Evolutionary conservation across 306 rosid species (phyloP).

Genomic region (Prunus armeniaca): DNA sequence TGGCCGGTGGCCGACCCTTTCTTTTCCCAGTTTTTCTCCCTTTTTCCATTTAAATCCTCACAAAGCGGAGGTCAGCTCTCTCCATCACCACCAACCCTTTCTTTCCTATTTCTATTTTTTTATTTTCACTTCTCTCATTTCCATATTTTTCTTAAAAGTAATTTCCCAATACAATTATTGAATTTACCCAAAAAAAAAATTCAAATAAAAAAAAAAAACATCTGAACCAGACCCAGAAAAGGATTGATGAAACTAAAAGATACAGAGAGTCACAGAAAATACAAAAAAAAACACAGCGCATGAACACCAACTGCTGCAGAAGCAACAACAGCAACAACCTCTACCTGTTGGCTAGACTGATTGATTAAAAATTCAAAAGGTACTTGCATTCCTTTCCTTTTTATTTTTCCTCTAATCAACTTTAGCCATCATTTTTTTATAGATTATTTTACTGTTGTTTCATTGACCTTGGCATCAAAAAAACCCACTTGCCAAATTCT

Average conservation of each 20-base stretch:
- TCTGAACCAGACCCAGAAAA: constrained; percentile 10
- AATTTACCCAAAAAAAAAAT: background rate
- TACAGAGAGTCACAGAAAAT: background rate
- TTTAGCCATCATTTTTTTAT: background rate
- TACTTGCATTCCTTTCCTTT: background rate
- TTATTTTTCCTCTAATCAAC: background rate
- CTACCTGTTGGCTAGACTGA: background rate
- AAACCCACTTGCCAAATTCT: background rate
- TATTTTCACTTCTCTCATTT: background rate
- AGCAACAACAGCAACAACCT: background rate
- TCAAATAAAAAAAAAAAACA: background rate
- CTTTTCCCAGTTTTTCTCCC: constrained; percentile 13
- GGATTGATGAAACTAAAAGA: background rate
- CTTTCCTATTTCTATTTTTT: background rate
- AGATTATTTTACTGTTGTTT: background rate
- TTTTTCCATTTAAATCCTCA: constrained; percentile 38
- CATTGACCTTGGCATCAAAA: background rate
- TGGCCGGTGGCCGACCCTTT: constrained; percentile 61
- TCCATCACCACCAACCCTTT: constrained; percentile 44
- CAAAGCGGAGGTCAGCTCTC: constrained; percentile 51
- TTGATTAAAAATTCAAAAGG: constrained; percentile 3
- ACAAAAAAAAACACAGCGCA: background rate
- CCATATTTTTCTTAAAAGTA: constrained; percentile 1
- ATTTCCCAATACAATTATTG: background rate
- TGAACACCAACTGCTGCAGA: background rate